Base-by-base conservation (phyloP, 2,329 filamentous ascomycete species). In the Fusarium globosum region DNA sequence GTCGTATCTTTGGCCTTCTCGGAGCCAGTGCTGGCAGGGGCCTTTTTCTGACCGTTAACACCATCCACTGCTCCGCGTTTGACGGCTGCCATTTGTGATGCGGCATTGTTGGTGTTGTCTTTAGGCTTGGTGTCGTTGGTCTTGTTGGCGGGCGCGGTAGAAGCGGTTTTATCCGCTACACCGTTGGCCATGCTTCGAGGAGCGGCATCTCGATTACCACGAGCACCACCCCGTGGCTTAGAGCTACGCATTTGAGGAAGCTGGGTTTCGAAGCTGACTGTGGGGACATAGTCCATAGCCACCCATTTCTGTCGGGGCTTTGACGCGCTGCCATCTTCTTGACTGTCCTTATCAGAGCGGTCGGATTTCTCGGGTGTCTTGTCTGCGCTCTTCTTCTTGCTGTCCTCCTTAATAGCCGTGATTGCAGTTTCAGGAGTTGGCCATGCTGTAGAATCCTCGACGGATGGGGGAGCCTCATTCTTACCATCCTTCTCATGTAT, bases 201-300 rank as follows among this genome's bases (percentile, higher is more conserved):
- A 46, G 78, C 74, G 43, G 85, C 83, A 36, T 78, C 76, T 23
- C 76, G 76, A 16, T 83, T 82, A 46, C 82, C 83, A 43, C 86
- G 83, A 58, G 82, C 83, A 65, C 87, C 86, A 21, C 86, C 86
- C 35, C 88, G 85, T 48, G 86, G 82, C 72, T 87, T 88, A 38
- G 85, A 80, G 61, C 84, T 83, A 70, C 88, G 86, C 75, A 83
- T 79, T 51, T 83, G 83, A 20, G 92, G 90, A 45, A 97, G 82
- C 35, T 93, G 94, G 2, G 96, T 98, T 80, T 94, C 93, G 82
- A 97, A 98, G 65, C 92, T 91, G 55, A 96, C 94, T 20, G 90
- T 92, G 14, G 95, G 96, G 18, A 94, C 94, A 78, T 95, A 96
- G 39, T 92, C 90, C 65, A 98, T 89, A 3, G 91, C 88, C 66